Conservation (phyloP, 2,329 filamentous ascomycete species). For the Ceratocystis lukuohia region DNA sequence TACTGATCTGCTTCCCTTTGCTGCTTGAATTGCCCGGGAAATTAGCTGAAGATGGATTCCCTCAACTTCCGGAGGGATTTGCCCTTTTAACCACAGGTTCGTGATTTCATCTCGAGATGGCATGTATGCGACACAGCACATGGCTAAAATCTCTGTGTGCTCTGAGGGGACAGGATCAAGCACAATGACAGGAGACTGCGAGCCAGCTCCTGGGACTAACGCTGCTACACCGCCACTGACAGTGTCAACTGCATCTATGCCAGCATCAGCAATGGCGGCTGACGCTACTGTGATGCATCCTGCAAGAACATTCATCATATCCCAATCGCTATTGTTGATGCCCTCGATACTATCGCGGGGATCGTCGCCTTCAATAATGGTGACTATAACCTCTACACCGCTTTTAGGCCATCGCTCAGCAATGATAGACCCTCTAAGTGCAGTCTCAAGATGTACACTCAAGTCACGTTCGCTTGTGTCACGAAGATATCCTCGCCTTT, state of each 20-base stretch:
- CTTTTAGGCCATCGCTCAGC: constrained; percentile 97
- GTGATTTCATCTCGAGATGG: constrained; percentile 81
- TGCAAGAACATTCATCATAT: constrained; percentile 79
- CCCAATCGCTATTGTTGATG: constrained; percentile 55
- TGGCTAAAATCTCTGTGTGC: constrained; percentile 62
- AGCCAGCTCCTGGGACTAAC: constrained; percentile 39
- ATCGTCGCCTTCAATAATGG: constrained; percentile 85
- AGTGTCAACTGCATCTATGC: constrained; percentile 88
- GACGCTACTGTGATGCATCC: constrained; percentile 90
- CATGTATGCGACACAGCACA: constrained; percentile 83
- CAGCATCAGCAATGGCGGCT: constrained; percentile 83
- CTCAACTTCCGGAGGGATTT: constrained; percentile 32
- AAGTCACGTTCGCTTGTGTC: constrained; percentile 81
- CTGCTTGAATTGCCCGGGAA: constrained; percentile 31
- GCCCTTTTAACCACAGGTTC: constrained; percentile 84
- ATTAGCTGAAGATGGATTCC: constrained; percentile 27
- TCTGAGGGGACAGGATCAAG: constrained; percentile 75
- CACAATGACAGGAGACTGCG: constrained; percentile 38
- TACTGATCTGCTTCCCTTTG: constrained; percentile 28
- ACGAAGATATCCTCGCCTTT: constrained; percentile 71
- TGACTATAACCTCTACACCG: constrained; percentile 87
- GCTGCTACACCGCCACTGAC: constrained; percentile 83
- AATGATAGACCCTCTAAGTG: constrained; percentile 76
- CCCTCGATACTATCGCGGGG: constrained; percentile 42
- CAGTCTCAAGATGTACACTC: constrained; percentile 80